These are phyloP conservation scores for Ascochyta pisi DNA, from an alignment of 2,329 filamentous ascomycete genomes.

Conservation along the genomic window DNA sequence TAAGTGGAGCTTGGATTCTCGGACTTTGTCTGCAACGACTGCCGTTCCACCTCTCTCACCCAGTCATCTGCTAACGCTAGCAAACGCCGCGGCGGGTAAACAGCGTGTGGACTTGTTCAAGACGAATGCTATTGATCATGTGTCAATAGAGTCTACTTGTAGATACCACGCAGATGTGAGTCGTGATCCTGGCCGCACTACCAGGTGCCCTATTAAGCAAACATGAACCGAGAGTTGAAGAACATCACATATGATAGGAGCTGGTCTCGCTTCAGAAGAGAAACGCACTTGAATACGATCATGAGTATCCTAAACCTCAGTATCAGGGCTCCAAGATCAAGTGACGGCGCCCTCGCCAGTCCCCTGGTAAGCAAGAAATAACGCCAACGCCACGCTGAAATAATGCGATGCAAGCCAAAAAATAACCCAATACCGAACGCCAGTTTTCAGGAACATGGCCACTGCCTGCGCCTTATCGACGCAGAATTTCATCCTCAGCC, in stretches of 20 bases:
- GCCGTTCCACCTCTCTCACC: background rate
- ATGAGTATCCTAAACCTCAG: background rate
- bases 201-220: background rate
- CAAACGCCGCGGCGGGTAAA: background rate
- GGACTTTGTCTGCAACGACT: background rate
- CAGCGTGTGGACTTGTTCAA: background rate
- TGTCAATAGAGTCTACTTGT: background rate
- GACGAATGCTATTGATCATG: background rate
- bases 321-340: background rate
- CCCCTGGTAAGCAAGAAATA: background rate
- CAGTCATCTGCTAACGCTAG: background rate
- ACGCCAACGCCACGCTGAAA: conserved; percentile 15
- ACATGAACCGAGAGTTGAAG: background rate
- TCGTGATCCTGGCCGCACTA: background rate
- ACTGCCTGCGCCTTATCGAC: background rate
- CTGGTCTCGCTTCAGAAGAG: background rate
- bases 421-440: background rate
- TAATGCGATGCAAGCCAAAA: conserved; percentile 5
- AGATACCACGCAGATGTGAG: background rate
- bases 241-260: background rate
- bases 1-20: background rate
- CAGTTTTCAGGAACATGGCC: background rate
- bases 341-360: background rate
- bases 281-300: background rate
- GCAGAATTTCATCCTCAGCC: conserved; percentile 30